phyloP scores from a whole-genome alignment of 2,329 filamentous ascomycete species.

The Shiraia sp. region DNA sequence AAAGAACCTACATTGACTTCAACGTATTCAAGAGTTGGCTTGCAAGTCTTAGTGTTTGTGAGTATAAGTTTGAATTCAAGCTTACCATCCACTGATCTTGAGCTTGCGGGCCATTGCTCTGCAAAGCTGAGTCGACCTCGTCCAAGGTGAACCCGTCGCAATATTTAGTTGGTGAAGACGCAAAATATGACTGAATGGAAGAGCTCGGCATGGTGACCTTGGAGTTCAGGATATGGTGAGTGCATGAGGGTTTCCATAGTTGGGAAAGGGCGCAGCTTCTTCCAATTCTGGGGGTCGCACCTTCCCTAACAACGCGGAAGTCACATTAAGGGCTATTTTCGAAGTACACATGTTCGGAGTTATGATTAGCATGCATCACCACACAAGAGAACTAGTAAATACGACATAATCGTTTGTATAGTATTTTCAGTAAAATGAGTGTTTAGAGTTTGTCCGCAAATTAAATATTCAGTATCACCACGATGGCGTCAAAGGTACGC shows the following conservation, averaged over 20 bases:
- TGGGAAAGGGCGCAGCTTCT: constrained; percentile 12
- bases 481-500: background rate
- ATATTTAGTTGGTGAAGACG: constrained; percentile 27
- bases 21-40: constrained; percentile 53
- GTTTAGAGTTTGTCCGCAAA: constrained; percentile 31
- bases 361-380: too few relatives aligned
- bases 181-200: constrained; percentile 52
- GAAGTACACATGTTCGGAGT: too few relatives aligned
- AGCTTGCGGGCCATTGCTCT: constrained; percentile 38
- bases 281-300: too few relatives aligned
- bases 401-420: constrained; percentile 1
- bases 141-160: constrained; percentile 59
- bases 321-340: too few relatives aligned
- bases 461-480: background rate
- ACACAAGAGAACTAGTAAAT: background rate
- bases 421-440: constrained; percentile 23
- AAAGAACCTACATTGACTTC: constrained; percentile 54
- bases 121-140: constrained; percentile 48
- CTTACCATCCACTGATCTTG: constrained; percentile 19
- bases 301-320: too few relatives aligned
- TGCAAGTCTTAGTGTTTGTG: constrained; percentile 31
- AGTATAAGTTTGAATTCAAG: background rate
- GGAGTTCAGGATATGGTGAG: background rate
- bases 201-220: constrained; percentile 37
- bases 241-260: constrained; percentile 2